Percentiles rank a stretch among this genome's conserved stretches.
Evolutionary conservation across 768 basidiomycete species (phyloP).

Genomic region (Nevesoporus exiguus): DNA sequence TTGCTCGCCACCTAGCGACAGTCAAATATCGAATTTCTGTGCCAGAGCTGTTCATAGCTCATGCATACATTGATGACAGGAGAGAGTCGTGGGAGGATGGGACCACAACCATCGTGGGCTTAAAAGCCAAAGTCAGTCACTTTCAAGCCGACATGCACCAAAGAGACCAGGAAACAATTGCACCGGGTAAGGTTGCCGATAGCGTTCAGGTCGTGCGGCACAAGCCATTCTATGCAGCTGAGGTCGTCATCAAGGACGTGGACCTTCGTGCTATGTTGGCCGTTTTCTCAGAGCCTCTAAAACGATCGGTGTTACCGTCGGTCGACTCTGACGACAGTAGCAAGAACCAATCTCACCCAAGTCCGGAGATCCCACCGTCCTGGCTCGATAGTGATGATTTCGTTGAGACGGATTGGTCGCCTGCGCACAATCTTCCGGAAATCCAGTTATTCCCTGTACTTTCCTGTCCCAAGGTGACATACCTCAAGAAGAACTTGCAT

Average conservation of each 20-base stretch:
- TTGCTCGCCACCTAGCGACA: conserved; percentile 84
- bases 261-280: conserved; percentile 79
- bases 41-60: conserved; percentile 77
- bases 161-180: conserved; percentile 73
- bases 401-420: conserved; percentile 68
- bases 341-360: conserved; percentile 27
- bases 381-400: conserved; percentile 87
- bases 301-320: conserved; percentile 52
- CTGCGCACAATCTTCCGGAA: conserved; percentile 47
- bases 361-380: conserved; percentile 39
- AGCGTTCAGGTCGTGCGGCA: conserved; percentile 61
- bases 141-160: conserved; percentile 93
- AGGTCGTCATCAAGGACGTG: conserved; percentile 73
- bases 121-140: conserved; percentile 78
- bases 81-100: conserved; percentile 80
- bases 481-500: conserved; percentile 61
- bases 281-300: conserved; percentile 68
- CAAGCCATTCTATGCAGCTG: conserved; percentile 86
- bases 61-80: conserved; percentile 81
- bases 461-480: conserved; percentile 80
- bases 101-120: conserved; percentile 73
- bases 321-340: conserved; percentile 44
- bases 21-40: conserved; percentile 85
- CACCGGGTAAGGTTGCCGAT: conserved; percentile 52
- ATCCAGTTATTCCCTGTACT: conserved; percentile 70